phyloP scores from a whole-genome alignment of 441 rosid genomes.

The Daphne laureola region DNA sequence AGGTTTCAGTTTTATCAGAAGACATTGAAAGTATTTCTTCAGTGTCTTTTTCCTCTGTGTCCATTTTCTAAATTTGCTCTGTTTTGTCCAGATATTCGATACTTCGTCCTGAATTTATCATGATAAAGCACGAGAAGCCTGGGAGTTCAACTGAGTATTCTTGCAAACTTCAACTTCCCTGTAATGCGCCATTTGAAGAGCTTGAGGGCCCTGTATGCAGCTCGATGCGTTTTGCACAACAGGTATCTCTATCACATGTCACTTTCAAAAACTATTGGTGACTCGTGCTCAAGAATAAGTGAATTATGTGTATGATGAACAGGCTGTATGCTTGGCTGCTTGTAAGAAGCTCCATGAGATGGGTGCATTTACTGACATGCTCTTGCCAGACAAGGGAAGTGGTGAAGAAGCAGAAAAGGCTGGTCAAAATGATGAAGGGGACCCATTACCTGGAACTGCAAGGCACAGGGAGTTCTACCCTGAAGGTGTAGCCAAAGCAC shows the following conservation, averaged over 20 bases:
- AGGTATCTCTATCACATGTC: constrained; percentile 36
- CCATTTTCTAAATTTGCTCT: constrained; percentile 13
- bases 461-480: constrained; percentile 99
- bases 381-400: constrained; percentile 98
- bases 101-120: constrained; percentile 92
- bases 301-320: constrained; percentile 17
- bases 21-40: not conserved
- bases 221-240: constrained; percentile 98
- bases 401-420: constrained; percentile 75
- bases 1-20: constrained; percentile 37
- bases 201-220: constrained; percentile 94
- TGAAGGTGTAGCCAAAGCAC: constrained; percentile 91
- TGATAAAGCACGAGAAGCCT: constrained; percentile 89
- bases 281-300: constrained; percentile 8
- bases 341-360: constrained; percentile 99
- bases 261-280: constrained; percentile 6
- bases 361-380: constrained; percentile 99
- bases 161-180: constrained; percentile 97
- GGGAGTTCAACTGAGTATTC: constrained; percentile 92
- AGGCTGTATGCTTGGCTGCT: constrained; percentile 99
- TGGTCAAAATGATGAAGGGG: constrained; percentile 85
- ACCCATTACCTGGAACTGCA: constrained; percentile 98
- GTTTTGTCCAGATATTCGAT: constrained; percentile 65
- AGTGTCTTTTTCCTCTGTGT: constrained; percentile 10
- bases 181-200: constrained; percentile 95